Conservation (phyloP, 495 filamentous ascomycete genomes). For the Talaromyces wortmannii region DNA sequence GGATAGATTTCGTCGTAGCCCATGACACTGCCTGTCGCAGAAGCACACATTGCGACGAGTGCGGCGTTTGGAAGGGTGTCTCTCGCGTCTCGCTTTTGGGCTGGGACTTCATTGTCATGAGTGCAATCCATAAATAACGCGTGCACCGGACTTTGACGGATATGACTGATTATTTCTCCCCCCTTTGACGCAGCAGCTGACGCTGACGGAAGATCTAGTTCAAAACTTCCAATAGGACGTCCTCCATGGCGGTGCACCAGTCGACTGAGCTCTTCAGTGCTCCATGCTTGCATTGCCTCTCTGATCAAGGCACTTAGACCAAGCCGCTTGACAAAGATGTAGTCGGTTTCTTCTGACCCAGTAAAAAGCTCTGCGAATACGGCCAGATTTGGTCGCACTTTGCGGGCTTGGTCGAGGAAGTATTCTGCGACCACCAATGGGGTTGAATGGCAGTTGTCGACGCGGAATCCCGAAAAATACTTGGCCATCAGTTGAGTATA, state of each 20-base stretch:
- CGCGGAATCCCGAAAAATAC: conserved; percentile 91
- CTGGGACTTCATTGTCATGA: conserved; percentile 94
- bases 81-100: conserved; percentile 89
- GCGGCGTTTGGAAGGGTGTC: conserved; percentile 97
- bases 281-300: conserved; percentile 98
- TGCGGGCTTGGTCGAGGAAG: conserved; percentile 83
- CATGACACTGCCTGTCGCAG: conserved; percentile 90
- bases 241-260: conserved; percentile 93
- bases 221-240: conserved; percentile 92
- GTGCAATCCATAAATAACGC: conserved; percentile 99
- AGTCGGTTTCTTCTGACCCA: conserved; percentile 92
- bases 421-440: conserved; percentile 90
- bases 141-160: conserved; percentile 77
- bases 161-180: conserved; percentile 59
- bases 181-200: conserved; percentile 25
- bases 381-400: conserved; percentile 80
- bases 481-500: conserved; percentile 93
- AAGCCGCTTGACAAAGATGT: conserved; percentile 85
- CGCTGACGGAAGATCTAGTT: conserved; percentile 56
- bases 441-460: conserved; percentile 98
- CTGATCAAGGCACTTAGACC: conserved; percentile 86
- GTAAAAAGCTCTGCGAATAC: conserved; percentile 97
- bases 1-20: conserved; percentile 99
- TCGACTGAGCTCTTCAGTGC: conserved; percentile 81
- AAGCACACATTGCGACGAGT: conserved; percentile 90